A percentile compares a stretch with the other conserved stretches of the same genome.
phyloP scores from a whole-genome alignment of 1,284 basidiomycete species.

The Stygiomarasmius scandens region DNA sequence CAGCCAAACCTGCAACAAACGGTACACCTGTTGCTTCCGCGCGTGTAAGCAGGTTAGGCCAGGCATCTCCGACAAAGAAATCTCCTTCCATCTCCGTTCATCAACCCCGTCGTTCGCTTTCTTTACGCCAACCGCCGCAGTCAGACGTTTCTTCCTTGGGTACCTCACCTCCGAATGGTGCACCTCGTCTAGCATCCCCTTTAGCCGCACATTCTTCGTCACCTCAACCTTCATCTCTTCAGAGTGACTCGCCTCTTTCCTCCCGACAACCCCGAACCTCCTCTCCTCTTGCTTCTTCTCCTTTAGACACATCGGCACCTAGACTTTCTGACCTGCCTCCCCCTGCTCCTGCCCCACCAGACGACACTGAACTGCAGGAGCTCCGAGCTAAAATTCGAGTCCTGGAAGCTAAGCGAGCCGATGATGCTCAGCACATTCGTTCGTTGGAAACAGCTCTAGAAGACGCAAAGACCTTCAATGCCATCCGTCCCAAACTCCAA shows the following conservation, averaged over 20 bases:
- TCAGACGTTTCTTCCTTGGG: slow-evolving; percentile 24
- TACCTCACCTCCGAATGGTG: slow-evolving; percentile 17
- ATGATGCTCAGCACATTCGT: slow-evolving; percentile 83
- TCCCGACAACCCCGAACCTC: slow-evolving; percentile 12
- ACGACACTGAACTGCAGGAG: slow-evolving; percentile 76
- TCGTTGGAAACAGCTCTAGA: slow-evolving; percentile 84
- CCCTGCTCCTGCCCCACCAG: slow-evolving; percentile 26
- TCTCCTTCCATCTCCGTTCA: slow-evolving; percentile 32
- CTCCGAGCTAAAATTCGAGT: slow-evolving; percentile 83
- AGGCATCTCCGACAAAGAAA: slow-evolving; percentile 43
- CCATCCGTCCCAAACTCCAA: slow-evolving; percentile 85
- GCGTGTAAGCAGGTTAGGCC: slow-evolving; percentile 29
- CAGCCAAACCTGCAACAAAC: slow-evolving; percentile 46
- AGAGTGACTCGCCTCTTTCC: slow-evolving; percentile 10
- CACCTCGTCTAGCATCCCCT: slow-evolving; percentile 38
- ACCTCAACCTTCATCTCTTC: slow-evolving; percentile 3
- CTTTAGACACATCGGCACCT: background rate
- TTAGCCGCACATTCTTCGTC: slow-evolving; percentile 31
- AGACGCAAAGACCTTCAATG: slow-evolving; percentile 86
- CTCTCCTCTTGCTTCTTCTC: background rate
- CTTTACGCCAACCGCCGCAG: slow-evolving; percentile 35
- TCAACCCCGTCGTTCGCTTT: slow-evolving; percentile 38
- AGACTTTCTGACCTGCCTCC: slow-evolving; percentile 26
- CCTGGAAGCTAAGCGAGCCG: slow-evolving; percentile 83
- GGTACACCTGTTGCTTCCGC: slow-evolving; percentile 25